These are phyloP conservation scores for Aspergillus biplanus DNA, from an alignment of 495 filamentous ascomycete genomes.

Conservation along the genomic window DNA sequence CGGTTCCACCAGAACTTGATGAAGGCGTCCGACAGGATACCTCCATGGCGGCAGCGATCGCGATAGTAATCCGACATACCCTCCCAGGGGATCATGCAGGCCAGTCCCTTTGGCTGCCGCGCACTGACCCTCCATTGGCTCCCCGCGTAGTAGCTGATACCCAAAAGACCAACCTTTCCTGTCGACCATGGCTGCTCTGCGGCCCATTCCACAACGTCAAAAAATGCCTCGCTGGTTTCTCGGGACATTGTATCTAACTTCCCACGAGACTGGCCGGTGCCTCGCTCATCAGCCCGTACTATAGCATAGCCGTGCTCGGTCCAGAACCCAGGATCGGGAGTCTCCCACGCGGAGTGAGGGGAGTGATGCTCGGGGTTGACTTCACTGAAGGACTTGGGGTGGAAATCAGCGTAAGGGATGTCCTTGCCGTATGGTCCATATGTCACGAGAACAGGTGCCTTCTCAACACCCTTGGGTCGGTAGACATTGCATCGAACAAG, in stretches of 20 bases:
- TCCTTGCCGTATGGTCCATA: constrained; percentile 69
- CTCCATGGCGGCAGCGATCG: constrained; percentile 65
- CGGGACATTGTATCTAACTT: constrained; percentile 63
- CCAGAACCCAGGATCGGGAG: constrained; percentile 66
- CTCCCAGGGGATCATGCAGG: constrained; percentile 67
- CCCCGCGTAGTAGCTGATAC: constrained; percentile 66
- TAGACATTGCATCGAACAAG: constrained; percentile 48
- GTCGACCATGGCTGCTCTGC: constrained; percentile 63
- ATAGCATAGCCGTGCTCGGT: constrained; percentile 62
- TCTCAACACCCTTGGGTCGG: constrained; percentile 36
- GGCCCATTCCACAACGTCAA: constrained; percentile 66
- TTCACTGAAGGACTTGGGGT: constrained; percentile 48
- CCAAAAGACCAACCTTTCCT: constrained; percentile 65
- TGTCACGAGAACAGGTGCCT: constrained; percentile 43
- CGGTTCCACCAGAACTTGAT: constrained; percentile 69
- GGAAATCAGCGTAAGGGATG: constrained; percentile 38
- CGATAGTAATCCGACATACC: constrained; percentile 72
- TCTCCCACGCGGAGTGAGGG: constrained; percentile 65
- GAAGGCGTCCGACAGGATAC: constrained; percentile 65
- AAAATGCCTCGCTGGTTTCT: constrained; percentile 61
- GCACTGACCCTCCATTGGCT: constrained; percentile 68
- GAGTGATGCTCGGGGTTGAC: constrained; percentile 54
- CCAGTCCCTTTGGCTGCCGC: constrained; percentile 59
- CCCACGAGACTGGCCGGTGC: constrained; percentile 61
- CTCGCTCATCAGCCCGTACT: constrained; percentile 63